A percentile compares a stretch with the other conserved stretches of the same genome.
Evolutionary conservation across 2,329 filamentous ascomycete species (phyloP).

Genomic region (Aspergillus sclerotialis): DNA sequence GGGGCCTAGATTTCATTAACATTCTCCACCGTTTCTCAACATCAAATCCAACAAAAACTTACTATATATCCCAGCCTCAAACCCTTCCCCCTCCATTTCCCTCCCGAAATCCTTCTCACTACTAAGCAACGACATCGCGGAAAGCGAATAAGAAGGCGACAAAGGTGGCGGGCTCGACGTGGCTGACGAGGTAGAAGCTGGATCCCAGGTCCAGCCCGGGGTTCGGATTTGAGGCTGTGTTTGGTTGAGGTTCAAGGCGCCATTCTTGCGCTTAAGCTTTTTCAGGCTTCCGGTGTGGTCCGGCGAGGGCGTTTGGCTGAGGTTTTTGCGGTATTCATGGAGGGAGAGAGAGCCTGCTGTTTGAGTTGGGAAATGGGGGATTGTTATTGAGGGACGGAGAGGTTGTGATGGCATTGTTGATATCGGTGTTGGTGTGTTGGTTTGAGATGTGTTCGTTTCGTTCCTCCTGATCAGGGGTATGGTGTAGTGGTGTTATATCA

Average conservation of each 20-base stretch:
- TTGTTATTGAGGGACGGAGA: neutral
- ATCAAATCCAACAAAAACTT: no score
- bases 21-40: no score
- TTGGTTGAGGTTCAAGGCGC: constrained; percentile 26
- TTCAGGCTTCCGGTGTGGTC: constrained; percentile 17
- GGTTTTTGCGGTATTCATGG: constrained; percentile 30
- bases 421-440: constrained; percentile 3
- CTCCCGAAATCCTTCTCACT: no score
- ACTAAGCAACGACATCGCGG: constrained; percentile 20
- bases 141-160: constrained; percentile 31
- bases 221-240: no score
- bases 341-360: constrained; percentile 22
- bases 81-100: constrained; percentile 20
- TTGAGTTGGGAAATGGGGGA: constrained; percentile 3
- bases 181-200: constrained; percentile 20
- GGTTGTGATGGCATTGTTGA: constrained; percentile 1
- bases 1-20: no score
- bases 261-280: constrained; percentile 27
- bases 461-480: constrained; percentile 1
- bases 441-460: constrained; percentile 64
- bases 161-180: constrained; percentile 30
- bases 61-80: constrained; percentile 15
- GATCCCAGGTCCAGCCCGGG: no score
- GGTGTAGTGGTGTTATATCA: constrained; percentile 5
- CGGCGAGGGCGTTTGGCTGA: constrained; percentile 13